Evolutionary conservation across 208 protist genomes (phyloP).

Genomic region (Leishmania guyanensis): DNA sequence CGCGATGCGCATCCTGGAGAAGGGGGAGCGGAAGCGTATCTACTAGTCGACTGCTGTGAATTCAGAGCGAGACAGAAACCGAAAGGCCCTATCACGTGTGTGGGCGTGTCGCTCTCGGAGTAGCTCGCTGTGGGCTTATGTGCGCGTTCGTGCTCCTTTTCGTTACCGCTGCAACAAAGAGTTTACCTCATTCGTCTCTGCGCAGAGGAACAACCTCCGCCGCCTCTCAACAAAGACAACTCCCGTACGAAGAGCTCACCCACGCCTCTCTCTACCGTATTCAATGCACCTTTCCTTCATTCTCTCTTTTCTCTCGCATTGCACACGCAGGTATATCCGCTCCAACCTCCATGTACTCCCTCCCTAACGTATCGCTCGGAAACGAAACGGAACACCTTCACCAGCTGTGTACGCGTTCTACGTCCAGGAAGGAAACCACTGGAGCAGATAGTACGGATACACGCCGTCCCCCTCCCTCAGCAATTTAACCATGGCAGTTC

Average conservation of each 20-base stretch:
- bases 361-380: background rate
- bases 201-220: background rate
- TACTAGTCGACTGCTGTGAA: conserved; percentile 1
- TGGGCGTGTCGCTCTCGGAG: background rate
- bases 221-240: background rate
- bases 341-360: background rate
- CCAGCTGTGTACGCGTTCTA: background rate
- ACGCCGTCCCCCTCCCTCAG: background rate
- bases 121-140: background rate
- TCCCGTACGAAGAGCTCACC: background rate
- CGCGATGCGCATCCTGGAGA: conserved; percentile 25
- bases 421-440: background rate
- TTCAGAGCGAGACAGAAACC: background rate
- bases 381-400: background rate
- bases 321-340: background rate
- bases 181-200: background rate
- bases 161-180: conserved; percentile 1
- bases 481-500: background rate
- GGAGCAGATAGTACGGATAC: background rate
- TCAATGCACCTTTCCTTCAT: too few relatives aligned
- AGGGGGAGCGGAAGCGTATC: conserved; percentile 22
- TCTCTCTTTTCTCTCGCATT: background rate
- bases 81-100: background rate
- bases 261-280: too few relatives aligned
- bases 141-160: background rate